Conservation (phyloP, 2,329 filamentous ascomycete species). For the Diaporthe longicolla region DNA sequence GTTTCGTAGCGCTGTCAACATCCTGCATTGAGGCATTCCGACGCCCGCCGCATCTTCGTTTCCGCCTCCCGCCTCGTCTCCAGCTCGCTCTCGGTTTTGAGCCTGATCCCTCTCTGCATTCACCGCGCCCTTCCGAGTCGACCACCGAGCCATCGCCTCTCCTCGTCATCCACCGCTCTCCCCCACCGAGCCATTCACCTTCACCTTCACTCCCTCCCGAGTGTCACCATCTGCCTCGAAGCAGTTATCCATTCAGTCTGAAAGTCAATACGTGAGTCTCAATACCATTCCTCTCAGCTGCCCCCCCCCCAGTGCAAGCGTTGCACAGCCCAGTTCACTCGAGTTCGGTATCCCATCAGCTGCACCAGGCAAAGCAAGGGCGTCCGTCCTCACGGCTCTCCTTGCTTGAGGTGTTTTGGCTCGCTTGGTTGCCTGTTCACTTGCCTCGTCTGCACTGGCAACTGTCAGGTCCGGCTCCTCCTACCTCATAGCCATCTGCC, state of each 20-base stretch:
- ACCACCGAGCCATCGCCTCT: constrained; percentile 29
- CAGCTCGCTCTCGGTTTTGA: background rate
- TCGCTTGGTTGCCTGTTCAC: constrained; percentile 9
- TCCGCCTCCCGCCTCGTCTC: constrained; percentile 3
- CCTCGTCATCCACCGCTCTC: constrained; percentile 31
- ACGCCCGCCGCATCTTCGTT: background rate
- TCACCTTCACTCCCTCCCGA: background rate
- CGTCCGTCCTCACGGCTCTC: constrained; percentile 9
- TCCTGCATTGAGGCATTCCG: constrained; percentile 35
- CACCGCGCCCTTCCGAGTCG: constrained; percentile 20
- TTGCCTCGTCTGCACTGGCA: constrained; percentile 21
- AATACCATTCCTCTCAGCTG: background rate
- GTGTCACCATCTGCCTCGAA: constrained; percentile 2
- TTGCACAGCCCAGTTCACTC: background rate
- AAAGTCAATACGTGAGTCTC: constrained; percentile 35
- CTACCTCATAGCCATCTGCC: background rate
- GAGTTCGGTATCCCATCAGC: constrained; percentile 6
- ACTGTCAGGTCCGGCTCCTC: constrained; percentile 13
- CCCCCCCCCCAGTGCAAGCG: too few species aligned
- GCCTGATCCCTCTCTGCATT: background rate
- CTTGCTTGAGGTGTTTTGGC: background rate
- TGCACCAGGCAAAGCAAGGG: constrained; percentile 17
- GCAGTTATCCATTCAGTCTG: background rate
- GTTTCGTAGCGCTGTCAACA: background rate
- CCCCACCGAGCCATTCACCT: constrained; percentile 7